Evolutionary conservation across 805 yeast genomes (phyloP), one percentile per base, ranked within the genome.

Genomic region (Metschnikowia sp.): DNA sequence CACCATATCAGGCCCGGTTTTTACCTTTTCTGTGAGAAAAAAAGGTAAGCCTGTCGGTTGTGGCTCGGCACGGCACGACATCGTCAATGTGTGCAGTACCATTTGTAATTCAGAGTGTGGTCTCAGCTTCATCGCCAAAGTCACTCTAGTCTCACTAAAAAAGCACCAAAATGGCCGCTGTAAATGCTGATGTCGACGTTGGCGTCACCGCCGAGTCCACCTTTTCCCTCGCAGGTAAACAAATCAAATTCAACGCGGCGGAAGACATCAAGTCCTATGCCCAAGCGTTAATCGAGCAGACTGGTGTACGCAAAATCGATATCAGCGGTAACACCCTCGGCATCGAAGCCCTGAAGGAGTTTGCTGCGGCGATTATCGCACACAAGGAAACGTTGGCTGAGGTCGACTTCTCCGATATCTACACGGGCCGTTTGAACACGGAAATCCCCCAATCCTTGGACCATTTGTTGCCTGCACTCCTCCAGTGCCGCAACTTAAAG

Each of bases 291-390:
- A 61, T 65, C 22, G 51, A 61, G 9, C 53, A 58, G 48, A 52
- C 52, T 48, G 63, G 48, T 48, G 72, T 74, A 43, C 78, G 76
- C 34, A 82, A 79, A 57, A 73, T 91, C 37, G 95, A 89, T 65
- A 75, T 94, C 48, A 83, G 91, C 8, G 99, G 99, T 54, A 94
- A 92, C 72, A 91, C 99, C 30, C 82, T 91, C 53, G 97, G 98
- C 49, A 84, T 90, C 48, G 96, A 83, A 39, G 96, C 97, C 4
- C 86, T 96, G 32, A 75, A 79, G 58, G 78, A 78, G 26, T 69
- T 94, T 42, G 88, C 92, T 34, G 72, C 77, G 39, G 76, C 80
- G 9, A 65, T 83, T 52, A 53, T 72, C 49, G 64, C 69, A 33
- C 74, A 68, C 53, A 62, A 65, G 50, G 73, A 72, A 42, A 72